Percentiles rank a stretch among this genome's conserved stretches.
Conservation (phyloP, 2,329 filamentous ascomycete species). For the Dothidotthia symphoricarpi region DNA sequence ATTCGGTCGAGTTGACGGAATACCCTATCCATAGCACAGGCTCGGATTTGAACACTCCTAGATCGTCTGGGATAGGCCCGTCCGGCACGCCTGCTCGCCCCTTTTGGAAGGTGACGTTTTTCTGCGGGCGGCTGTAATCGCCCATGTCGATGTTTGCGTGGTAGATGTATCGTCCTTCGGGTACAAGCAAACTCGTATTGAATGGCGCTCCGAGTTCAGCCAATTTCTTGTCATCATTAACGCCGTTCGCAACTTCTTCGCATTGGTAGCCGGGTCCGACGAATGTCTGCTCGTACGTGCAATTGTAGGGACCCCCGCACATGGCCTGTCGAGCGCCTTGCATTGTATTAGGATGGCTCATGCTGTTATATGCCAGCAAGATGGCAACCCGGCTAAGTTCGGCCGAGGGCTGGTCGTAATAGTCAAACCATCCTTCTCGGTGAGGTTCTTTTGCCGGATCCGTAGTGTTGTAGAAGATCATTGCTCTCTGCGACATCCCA, state of each 20-base stretch:
- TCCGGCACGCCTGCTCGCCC: conserved; percentile 33
- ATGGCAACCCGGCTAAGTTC: conserved; percentile 30
- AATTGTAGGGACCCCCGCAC: conserved; percentile 38
- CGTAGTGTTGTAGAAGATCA: conserved; percentile 40
- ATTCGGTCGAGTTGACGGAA: conserved; percentile 27
- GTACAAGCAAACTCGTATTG: conserved; percentile 31
- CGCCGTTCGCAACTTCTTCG: conserved; percentile 24
- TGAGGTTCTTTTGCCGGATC: conserved; percentile 11
- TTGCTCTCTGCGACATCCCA: conserved; percentile 24
- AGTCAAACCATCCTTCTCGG: conserved; percentile 32
- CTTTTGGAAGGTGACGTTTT: conserved; percentile 16
- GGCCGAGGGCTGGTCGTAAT: conserved; percentile 37
- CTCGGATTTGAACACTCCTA: conserved; percentile 35
- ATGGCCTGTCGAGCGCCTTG: conserved; percentile 37
- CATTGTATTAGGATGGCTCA: conserved; percentile 23
- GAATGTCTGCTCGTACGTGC: conserved; percentile 34
- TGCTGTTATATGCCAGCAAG: conserved; percentile 33
- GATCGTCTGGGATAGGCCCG: conserved; percentile 17
- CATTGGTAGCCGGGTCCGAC: conserved; percentile 37
- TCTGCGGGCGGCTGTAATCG: conserved; percentile 31
- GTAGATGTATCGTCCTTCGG: conserved; percentile 31
- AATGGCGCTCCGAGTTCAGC: conserved; percentile 31
- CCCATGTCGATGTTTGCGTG: conserved; percentile 30
- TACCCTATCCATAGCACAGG: conserved; percentile 40
- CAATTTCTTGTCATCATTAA: conserved; percentile 19